A percentile compares a stretch with the other conserved stretches of the same genome.
phyloP scores from a whole-genome alignment of 495 filamentous ascomycete species.

The Evernia prunastri region DNA sequence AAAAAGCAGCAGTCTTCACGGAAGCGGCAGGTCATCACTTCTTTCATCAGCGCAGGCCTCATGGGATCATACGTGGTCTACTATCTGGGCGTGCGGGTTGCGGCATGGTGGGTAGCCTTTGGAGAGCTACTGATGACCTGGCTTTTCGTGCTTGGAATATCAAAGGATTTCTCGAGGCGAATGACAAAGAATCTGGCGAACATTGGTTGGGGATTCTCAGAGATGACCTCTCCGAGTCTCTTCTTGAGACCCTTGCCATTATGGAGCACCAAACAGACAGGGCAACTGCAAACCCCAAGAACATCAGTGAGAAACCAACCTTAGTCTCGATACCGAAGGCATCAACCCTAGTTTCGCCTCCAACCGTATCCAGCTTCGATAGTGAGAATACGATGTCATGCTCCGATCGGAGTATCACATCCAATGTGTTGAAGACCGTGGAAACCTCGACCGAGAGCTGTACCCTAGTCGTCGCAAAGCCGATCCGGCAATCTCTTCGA shows the following conservation, averaged over 20 bases:
- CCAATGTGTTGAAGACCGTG: neutral
- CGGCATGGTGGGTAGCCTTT: slow-evolving; percentile 9
- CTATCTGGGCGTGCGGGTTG: slow-evolving; percentile 7
- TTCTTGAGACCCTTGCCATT: slow-evolving; percentile 3
- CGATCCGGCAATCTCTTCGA: slow-evolving; percentile 7
- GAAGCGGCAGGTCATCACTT: neutral
- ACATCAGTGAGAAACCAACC: neutral
- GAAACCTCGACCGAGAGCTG: neutral
- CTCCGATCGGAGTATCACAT: neutral
- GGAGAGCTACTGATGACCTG: neutral
- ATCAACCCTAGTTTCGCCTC: neutral
- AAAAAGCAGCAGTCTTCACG: neutral
- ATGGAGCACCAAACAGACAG: neutral
- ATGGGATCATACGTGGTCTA: slow-evolving; percentile 5
- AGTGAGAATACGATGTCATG: neutral
- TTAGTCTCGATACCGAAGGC: neutral
- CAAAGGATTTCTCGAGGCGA: neutral
- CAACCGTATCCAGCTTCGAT: neutral
- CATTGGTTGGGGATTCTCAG: slow-evolving; percentile 7
- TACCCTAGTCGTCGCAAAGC: slow-evolving; percentile 1
- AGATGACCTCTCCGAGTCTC: slow-evolving; percentile 7
- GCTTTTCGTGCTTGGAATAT: neutral
- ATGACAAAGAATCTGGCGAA: neutral
- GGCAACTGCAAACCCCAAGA: neutral
- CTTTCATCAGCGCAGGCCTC: neutral